Base-by-base conservation (phyloP, 352 stramenopile species). In the Albugo laibachii region DNA sequence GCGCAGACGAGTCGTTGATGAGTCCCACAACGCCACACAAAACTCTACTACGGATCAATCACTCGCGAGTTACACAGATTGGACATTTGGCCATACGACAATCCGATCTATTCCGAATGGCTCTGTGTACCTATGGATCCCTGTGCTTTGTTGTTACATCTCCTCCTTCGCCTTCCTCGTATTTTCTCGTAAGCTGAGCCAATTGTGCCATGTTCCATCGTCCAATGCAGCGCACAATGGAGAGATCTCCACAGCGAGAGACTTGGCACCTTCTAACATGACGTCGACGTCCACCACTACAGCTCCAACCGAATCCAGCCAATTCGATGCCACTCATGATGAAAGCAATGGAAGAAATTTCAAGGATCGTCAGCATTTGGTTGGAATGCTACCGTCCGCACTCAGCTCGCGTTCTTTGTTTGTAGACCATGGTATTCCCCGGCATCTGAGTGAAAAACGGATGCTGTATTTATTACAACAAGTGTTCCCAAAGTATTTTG, bases 401-500 rank as follows among this genome's bases (percentile, higher is more conserved):
- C 62, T 91, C 14, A 87, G 74, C 45, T 63, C 71, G 41, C 65
- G 71, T 15, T 83, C 74, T 24, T 56, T 91, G 11, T 83, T 91
- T 50, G 68, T 91, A n/a, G 61, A 86, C 49, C 69, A 72, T 20
- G 69, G 72, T 18, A 50, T 86, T 35, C 74, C 77, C 35, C 83
- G 83, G 57, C 70, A 65, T 40, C 59, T 91, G 42, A 66, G 68
- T 8, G 74, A 87, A 42, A 71, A 80, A 50, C 74, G 77, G 8
- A 62, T 87, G 50, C 58, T 86, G 13, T 78, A 73, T 50, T 53
- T 91, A 41, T 61, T 91, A 40, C 61, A 87, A 18, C 64, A 91
- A 40, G 74, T 91, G 0, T 91, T 91, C 49, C 77, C 74, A 13
- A 62, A 66, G 0, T 91, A 87, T 55, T 55, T 91, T 12, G 66